Percentiles rank a stretch among this genome's conserved stretches.
phyloP scores from a whole-genome alignment of 1,284 basidiomycete genomes.

The Ceratorhiza oryzae-sativae region DNA sequence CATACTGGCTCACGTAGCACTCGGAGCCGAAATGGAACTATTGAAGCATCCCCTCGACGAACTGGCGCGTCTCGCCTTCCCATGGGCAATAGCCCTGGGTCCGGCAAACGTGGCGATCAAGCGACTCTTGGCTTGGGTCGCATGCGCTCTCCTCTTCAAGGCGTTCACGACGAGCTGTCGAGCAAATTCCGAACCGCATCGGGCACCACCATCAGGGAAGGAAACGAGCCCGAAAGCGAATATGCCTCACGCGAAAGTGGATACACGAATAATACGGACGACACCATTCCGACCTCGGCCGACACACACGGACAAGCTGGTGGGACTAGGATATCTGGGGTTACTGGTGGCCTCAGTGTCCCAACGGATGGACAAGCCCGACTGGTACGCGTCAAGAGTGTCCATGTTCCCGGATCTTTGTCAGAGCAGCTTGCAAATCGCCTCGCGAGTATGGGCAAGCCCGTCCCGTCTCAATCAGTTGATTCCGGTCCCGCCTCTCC shows the following conservation, averaged over 20 bases:
- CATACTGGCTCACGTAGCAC: constrained; percentile 30
- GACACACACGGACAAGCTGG: constrained; percentile 53
- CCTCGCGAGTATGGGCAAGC: constrained; percentile 57
- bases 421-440: constrained; percentile 66
- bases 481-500: constrained; percentile 46
- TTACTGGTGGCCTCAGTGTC: constrained; percentile 46
- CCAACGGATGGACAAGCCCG: constrained; percentile 40
- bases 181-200: constrained; percentile 31
- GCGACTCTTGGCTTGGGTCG: constrained; percentile 24
- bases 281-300: constrained; percentile 64
- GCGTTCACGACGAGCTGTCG: constrained; percentile 31
- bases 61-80: constrained; percentile 49
- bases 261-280: constrained; percentile 59
- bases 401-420: constrained; percentile 56
- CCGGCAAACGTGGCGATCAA: constrained; percentile 31
- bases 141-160: constrained; percentile 22
- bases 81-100: constrained; percentile 46
- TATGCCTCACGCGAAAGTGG: constrained; percentile 61
- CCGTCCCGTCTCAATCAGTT: constrained; percentile 10
- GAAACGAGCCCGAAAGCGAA: constrained; percentile 61
- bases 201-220: constrained; percentile 49
- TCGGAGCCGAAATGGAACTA: constrained; percentile 31
- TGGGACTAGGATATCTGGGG: constrained; percentile 54
- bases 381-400: constrained; percentile 43
- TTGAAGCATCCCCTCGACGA: constrained; percentile 39